Percentiles rank a stretch among this genome's conserved stretches.
These are phyloP conservation scores for Emiliania huxleyi DNA, from an alignment of 78 protist genomes.

Conservation along the genomic window DNA sequence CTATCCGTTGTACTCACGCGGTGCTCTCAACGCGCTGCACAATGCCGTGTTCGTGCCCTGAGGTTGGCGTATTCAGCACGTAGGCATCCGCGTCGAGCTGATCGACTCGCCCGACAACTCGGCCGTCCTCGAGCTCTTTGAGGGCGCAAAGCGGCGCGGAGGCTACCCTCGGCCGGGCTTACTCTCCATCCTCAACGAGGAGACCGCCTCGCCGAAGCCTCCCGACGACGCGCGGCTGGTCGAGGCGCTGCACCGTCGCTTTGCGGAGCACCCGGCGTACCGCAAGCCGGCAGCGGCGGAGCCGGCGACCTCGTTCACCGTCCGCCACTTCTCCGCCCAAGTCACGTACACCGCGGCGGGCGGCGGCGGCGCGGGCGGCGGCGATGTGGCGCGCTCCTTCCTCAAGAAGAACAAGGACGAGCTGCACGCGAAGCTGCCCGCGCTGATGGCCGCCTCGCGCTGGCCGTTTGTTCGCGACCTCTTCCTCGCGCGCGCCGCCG, in stretches of 20 bases:
- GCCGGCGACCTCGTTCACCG: not conserved
- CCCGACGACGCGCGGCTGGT: not conserved
- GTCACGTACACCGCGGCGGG: conserved; percentile 51
- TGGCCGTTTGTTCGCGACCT: not conserved
- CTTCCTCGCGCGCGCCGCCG: not conserved
- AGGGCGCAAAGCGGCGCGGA: not conserved
- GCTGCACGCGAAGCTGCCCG: conserved; percentile 55
- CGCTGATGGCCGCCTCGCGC: not conserved
- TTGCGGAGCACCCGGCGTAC: not conserved
- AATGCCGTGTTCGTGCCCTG: no score
- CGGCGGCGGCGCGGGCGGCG: not conserved
- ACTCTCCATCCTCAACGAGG: not conserved
- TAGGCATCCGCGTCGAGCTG: not conserved
- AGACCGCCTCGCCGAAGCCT: not conserved
- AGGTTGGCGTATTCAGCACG: no score
- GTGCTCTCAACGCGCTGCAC: no score
- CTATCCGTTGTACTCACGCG: no score
- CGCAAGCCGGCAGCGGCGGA: not conserved
- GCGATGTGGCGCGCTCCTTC: no score
- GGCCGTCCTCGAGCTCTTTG: not conserved
- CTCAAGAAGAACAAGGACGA: conserved; percentile 69
- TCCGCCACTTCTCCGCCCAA: conserved; percentile 59
- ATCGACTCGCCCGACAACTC: not conserved
- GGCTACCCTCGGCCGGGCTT: no score
- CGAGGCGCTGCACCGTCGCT: not conserved